Evolutionary conservation across 2,329 filamentous ascomycete species (phyloP).

Genomic region (Pyrenochaeta sp.): DNA sequence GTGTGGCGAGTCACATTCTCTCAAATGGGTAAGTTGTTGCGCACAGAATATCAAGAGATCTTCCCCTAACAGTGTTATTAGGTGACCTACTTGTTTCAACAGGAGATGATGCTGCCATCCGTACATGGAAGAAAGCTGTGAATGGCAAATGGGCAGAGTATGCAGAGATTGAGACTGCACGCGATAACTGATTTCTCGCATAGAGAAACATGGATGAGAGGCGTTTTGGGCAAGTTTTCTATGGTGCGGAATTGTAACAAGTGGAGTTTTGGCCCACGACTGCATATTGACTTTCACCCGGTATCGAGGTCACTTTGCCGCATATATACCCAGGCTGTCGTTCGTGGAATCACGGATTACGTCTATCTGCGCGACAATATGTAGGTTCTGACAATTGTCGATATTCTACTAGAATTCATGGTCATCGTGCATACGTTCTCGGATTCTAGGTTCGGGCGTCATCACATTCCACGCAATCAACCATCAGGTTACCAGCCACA

Average conservation of each 20-base stretch:
- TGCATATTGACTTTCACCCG: slow-evolving; percentile 22
- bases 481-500: slow-evolving; percentile 36
- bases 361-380: neutral
- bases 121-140: slow-evolving; percentile 60
- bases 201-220: neutral
- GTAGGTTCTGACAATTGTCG: neutral
- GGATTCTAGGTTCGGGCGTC: slow-evolving; percentile 12
- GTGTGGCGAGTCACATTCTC: slow-evolving; percentile 79
- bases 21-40: slow-evolving; percentile 51
- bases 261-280: slow-evolving; percentile 11
- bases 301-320: slow-evolving; percentile 23
- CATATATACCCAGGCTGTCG: slow-evolving; percentile 36
- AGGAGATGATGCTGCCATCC: slow-evolving; percentile 74
- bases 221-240: slow-evolving; percentile 22
- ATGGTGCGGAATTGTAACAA: slow-evolving; percentile 2
- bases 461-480: slow-evolving; percentile 32
- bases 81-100: slow-evolving; percentile 79
- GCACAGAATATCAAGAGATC: too few relatives aligned
- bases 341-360: neutral
- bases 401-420: neutral
- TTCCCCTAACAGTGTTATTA: slow-evolving; percentile 54
- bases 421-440: neutral
- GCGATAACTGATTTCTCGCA: slow-evolving; percentile 30
- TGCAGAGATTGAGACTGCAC: slow-evolving; percentile 55
- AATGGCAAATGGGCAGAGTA: slow-evolving; percentile 60